Evolutionary conservation across 1,139 yeast species (phyloP).

Genomic region (Kodamaea ohmeri): DNA sequence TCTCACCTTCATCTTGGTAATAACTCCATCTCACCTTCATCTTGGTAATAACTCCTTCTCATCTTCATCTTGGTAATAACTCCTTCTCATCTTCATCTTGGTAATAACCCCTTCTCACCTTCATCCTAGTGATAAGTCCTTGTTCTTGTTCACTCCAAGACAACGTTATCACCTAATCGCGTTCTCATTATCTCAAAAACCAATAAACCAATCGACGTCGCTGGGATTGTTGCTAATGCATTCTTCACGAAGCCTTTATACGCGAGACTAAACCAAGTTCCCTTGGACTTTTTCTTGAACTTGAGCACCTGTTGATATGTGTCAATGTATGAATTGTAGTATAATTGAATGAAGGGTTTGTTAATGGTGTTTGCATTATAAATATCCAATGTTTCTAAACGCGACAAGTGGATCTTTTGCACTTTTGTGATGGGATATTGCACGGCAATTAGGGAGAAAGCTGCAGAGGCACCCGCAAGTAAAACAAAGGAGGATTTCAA

Average conservation of each 20-base stretch:
- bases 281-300: constrained; percentile 52
- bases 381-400: constrained; percentile 78
- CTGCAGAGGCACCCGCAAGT: constrained; percentile 88
- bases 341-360: constrained; percentile 46
- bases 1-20: too few species aligned
- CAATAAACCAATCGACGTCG: constrained; percentile 80
- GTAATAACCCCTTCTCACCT: too few species aligned
- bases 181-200: constrained; percentile 82
- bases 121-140: neutral
- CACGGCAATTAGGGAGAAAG: constrained; percentile 67
- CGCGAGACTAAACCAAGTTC: constrained; percentile 62
- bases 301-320: constrained; percentile 60
- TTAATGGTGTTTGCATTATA: constrained; percentile 38
- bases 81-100: neutral
- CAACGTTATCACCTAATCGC: constrained; percentile 31
- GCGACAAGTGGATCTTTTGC: constrained; percentile 74
- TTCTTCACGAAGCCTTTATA: constrained; percentile 77
- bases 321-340: constrained; percentile 70
- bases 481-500: constrained; percentile 70
- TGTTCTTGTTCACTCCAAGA: neutral
- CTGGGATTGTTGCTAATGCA: constrained; percentile 77
- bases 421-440: constrained; percentile 82
- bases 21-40: too few species aligned
- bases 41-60: too few species aligned
- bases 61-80: too few species aligned